Evolutionary conservation across 176 grass and related monocot genomes (phyloP), one percentile per base, ranked within the genome.

Genomic region (Oryza longistaminata): DNA sequence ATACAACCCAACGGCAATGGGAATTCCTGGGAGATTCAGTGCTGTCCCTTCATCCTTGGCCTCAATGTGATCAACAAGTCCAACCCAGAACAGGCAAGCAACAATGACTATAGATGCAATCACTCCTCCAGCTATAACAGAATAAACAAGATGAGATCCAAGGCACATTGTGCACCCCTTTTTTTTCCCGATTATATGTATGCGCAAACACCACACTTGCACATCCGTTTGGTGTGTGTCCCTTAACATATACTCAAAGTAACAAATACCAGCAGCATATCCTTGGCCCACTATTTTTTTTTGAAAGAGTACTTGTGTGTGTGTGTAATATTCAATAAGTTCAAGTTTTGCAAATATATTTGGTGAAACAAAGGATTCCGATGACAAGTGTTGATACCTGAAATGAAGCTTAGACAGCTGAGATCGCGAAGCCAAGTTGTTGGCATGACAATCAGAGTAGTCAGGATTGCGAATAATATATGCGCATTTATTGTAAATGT

Each of bases 1-100:
- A 85, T 92, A 94, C 66, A 94, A 83, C 37, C 92, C 92, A 70
- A 94, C 81, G 27, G 93, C 90, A 60, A 94, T 94, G 13, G 87
- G 93, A 70, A 94, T 86, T 12, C 90, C 74, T 29, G 85, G 78
- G 72, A 94, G 58, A 80, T 90, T 86, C 66, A 94, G 7, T 43
- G 80, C 7, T 7, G 73, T 78, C 25, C 77, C 90, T 82, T 85
- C 75, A 49, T 69, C 80, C 73, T 88, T 70, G 70, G 92, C 82
- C 15, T 82, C 85, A 25, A 94, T 87, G 26, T 92, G 71, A 26
- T 94, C 93, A 49, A 94, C 76, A 69, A 89, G n/a, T 60, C 93
- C 93, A 17, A 87, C 85, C 93, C 93, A 94, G 76, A 92, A 94
- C 55, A 94, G 82, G 74, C 90, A 82, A 82, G 6, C 77, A 3